These are phyloP conservation scores for Solanum neorickii DNA, from an alignment of 257 asterid species.

Conservation along the genomic window DNA sequence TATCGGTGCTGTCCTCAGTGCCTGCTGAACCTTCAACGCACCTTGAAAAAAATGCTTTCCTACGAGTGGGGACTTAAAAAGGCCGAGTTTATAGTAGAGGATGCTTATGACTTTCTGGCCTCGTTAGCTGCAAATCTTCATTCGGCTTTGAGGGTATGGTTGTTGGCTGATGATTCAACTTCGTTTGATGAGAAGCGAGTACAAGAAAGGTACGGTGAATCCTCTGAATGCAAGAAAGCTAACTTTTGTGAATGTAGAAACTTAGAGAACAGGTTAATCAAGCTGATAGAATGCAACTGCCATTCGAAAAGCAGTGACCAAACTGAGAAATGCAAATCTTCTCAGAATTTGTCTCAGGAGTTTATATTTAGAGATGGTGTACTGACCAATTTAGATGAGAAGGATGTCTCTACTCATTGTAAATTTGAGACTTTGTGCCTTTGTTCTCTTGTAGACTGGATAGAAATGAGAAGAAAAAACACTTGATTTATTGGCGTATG, in stretches of 20 bases:
- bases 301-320: slow-evolving; percentile 15
- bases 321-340: background rate
- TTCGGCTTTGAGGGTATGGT: slow-evolving; percentile 33
- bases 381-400: slow-evolving; percentile 24
- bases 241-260: slow-evolving; percentile 1
- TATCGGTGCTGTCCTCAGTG: slow-evolving; percentile 69
- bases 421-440: slow-evolving; percentile 75
- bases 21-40: slow-evolving; percentile 35
- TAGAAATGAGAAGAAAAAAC: slow-evolving; percentile 33
- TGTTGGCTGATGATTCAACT: slow-evolving; percentile 10
- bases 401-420: slow-evolving; percentile 47
- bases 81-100: slow-evolving; percentile 39
- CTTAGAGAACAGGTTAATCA: slow-evolving; percentile 1
- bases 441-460: slow-evolving; percentile 68
- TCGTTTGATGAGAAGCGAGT: background rate
- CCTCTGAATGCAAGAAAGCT: slow-evolving; percentile 1
- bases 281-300: slow-evolving; percentile 42
- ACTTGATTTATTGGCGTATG: slow-evolving; percentile 4
- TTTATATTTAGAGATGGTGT: slow-evolving; percentile 60
- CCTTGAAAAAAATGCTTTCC: slow-evolving; percentile 26
- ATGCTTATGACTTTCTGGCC: slow-evolving; percentile 59
- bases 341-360: slow-evolving; percentile 5
- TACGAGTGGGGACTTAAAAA: slow-evolving; percentile 26
- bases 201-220: slow-evolving; percentile 5
- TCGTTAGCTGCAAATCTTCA: slow-evolving; percentile 64